A percentile compares a stretch with the other conserved stretches of the same genome.
phyloP scores from a whole-genome alignment of 148 eudicot genomes.

The Salicornia ramosissima region DNA sequence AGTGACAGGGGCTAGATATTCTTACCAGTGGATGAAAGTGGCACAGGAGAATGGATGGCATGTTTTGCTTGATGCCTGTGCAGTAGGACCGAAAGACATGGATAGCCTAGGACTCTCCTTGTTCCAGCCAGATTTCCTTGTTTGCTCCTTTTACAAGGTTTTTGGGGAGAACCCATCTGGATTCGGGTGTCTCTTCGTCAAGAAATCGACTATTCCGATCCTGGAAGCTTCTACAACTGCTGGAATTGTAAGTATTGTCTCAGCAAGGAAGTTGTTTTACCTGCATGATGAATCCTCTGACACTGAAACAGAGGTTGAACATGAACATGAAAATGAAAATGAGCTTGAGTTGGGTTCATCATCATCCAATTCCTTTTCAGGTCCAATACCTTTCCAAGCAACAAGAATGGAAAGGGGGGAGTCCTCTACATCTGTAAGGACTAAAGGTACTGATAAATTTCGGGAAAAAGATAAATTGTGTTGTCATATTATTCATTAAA shows the following conservation, averaged over 20 bases:
- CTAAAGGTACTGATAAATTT: background rate
- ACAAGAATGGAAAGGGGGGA: slow-evolving; percentile 24
- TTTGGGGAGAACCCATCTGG: slow-evolving; percentile 93
- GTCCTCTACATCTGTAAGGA: slow-evolving; percentile 22
- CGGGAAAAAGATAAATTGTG: too few relatives aligned
- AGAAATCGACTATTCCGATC: slow-evolving; percentile 53
- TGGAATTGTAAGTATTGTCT: slow-evolving; percentile 59
- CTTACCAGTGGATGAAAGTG: slow-evolving; percentile 93
- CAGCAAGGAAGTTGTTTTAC: slow-evolving; percentile 34
- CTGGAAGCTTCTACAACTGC: slow-evolving; percentile 47
- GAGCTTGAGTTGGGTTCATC: slow-evolving; percentile 19
- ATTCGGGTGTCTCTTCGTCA: slow-evolving; percentile 86
- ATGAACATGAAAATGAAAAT: too few relatives aligned
- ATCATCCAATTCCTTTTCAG: slow-evolving; percentile 26
- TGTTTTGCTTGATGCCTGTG: slow-evolving; percentile 85
- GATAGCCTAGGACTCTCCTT: slow-evolving; percentile 83
- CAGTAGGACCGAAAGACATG: slow-evolving; percentile 96
- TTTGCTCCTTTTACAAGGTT: slow-evolving; percentile 90
- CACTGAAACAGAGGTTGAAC: slow-evolving; percentile 41
- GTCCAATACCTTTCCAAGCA: slow-evolving; percentile 15
- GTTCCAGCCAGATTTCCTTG: slow-evolving; percentile 70
- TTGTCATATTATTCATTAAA: too few relatives aligned
- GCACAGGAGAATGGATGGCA: slow-evolving; percentile 97
- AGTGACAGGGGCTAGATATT: slow-evolving; percentile 77
- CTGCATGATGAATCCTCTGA: slow-evolving; percentile 43